These are phyloP conservation scores for Akebia trifoliata DNA, from an alignment of 164 flowering plant genomes.

Conservation along the genomic window DNA sequence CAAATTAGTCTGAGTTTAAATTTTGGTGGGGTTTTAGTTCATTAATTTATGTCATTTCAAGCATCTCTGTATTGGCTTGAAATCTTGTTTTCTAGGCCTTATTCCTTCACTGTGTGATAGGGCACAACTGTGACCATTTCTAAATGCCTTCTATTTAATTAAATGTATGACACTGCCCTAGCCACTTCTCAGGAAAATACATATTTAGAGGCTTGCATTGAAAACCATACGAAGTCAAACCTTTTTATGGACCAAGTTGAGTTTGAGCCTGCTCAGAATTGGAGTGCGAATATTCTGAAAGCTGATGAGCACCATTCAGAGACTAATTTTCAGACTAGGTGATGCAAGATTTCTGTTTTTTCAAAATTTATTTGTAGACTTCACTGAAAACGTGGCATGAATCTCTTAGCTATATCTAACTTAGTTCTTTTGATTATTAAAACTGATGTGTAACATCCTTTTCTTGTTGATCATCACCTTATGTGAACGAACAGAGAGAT, in stretches of 20 bases:
- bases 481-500: constrained; percentile 44
- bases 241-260: constrained; percentile 99
- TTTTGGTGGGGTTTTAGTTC: too few relatives aligned
- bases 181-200: constrained; percentile 62
- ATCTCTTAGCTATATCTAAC: neutral
- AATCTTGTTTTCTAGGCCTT: too few relatives aligned
- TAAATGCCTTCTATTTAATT: neutral
- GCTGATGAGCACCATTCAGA: constrained; percentile 50
- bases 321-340: constrained; percentile 38
- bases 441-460: constrained; percentile 10
- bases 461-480: constrained; percentile 11
- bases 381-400: neutral
- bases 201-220: constrained; percentile 90
- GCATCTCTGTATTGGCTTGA: too few relatives aligned
- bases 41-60: too few relatives aligned
- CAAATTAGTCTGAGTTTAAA: too few relatives aligned
- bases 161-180: neutral
- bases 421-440: neutral
- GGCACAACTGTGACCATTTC: neutral
- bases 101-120: too few relatives aligned
- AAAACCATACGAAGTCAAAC: constrained; percentile 89
- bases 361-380: constrained; percentile 5
- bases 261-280: constrained; percentile 79
- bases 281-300: constrained; percentile 59
- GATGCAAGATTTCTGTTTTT: constrained; percentile 12